A percentile compares a stretch with the other conserved stretches of the same genome.
These are phyloP conservation scores for Penicillium sp. DNA, from an alignment of 2,329 filamentous ascomycete species.

Conservation along the genomic window DNA sequence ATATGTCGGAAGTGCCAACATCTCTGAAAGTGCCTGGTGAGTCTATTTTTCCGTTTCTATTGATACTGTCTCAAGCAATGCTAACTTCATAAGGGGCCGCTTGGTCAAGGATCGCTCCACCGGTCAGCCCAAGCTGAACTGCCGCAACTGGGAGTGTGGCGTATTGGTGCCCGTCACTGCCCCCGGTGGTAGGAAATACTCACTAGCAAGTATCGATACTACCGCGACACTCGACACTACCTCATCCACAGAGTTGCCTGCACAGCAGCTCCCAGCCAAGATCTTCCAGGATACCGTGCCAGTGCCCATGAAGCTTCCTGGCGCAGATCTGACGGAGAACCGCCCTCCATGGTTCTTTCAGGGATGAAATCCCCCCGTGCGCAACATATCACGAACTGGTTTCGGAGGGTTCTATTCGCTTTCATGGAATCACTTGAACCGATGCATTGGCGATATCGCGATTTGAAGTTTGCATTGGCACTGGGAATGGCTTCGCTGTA, in stretches of 20 bases:
- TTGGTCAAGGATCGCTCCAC: slow-evolving; percentile 69
- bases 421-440: background rate
- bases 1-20: slow-evolving; percentile 87
- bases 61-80: too few relatives aligned
- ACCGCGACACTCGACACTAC: background rate
- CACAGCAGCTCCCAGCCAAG: slow-evolving; percentile 14
- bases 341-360: slow-evolving; percentile 11
- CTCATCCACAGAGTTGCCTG: slow-evolving; percentile 24
- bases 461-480: too few relatives aligned
- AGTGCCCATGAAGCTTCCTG: slow-evolving; percentile 49
- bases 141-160: slow-evolving; percentile 95
- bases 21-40: slow-evolving; percentile 91
- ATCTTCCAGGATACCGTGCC: slow-evolving; percentile 45
- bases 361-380: background rate
- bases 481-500: background rate
- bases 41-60: slow-evolving; percentile 31
- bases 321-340: slow-evolving; percentile 4
- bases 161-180: slow-evolving; percentile 67
- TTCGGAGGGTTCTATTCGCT: background rate
- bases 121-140: slow-evolving; percentile 72
- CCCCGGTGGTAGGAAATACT: slow-evolving; percentile 16
- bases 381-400: background rate
- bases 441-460: too few relatives aligned
- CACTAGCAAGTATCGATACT: slow-evolving; percentile 32
- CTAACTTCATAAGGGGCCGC: slow-evolving; percentile 64